Percentiles rank a stretch among this genome's conserved stretches.
phyloP scores from a whole-genome alignment of 192 early-diverging fungal genomes.

The Podila verticillata region DNA sequence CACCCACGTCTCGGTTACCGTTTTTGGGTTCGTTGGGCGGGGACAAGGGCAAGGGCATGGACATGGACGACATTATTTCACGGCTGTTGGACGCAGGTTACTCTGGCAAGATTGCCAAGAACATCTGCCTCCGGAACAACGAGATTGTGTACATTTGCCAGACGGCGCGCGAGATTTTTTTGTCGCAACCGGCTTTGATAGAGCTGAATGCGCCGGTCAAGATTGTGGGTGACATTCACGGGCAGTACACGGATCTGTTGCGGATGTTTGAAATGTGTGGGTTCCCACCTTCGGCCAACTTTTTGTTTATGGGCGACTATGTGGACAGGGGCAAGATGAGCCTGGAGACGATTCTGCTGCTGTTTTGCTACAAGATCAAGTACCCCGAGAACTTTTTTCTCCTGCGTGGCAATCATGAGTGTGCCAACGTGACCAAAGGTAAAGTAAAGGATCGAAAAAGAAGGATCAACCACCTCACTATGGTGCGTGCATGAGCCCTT shows the following conservation, averaged over 20 bases:
- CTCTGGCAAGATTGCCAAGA: constrained; percentile 77
- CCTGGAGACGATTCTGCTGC: constrained; percentile 92
- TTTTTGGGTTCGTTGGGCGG: constrained; percentile 25
- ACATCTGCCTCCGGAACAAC: constrained; percentile 83
- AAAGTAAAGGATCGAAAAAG: constrained; percentile 19
- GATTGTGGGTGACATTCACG: constrained; percentile 93
- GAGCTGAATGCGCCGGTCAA: constrained; percentile 82
- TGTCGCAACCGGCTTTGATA: constrained; percentile 86
- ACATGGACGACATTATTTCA: constrained; percentile 90
- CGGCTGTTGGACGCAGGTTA: constrained; percentile 84
- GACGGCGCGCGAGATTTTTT: constrained; percentile 85
- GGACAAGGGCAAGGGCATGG: constrained; percentile 39
- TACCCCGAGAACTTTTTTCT: constrained; percentile 97
- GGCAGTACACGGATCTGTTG: constrained; percentile 93
- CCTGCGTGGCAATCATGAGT: constrained; percentile 97
- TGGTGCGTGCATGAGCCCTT: background rate
- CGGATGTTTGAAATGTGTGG: constrained; percentile 94
- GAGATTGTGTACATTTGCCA: constrained; percentile 91
- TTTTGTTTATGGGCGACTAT: constrained; percentile 95
- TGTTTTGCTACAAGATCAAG: constrained; percentile 97
- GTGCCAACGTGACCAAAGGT: constrained; percentile 91
- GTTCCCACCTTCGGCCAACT: constrained; percentile 91
- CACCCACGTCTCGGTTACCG: constrained; percentile 37
- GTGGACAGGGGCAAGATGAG: constrained; percentile 97
- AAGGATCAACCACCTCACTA: background rate